Percentiles rank a stretch among this genome's conserved stretches.
Evolutionary conservation across 2,329 filamentous ascomycete genomes (phyloP).

Genomic region (Pestalotiopsis fici): DNA sequence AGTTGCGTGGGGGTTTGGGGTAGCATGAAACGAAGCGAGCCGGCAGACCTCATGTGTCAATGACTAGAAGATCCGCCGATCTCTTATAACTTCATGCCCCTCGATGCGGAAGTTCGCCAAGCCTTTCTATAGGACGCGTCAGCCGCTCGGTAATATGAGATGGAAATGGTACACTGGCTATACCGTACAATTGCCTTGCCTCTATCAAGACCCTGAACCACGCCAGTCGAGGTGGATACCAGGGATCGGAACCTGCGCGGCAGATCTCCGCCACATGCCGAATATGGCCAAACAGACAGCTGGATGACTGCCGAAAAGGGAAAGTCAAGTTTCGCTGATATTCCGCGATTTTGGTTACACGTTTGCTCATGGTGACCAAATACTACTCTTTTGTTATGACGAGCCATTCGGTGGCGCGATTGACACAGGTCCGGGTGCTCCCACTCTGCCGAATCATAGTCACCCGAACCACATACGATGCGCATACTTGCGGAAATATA

Average conservation of each 20-base stretch:
- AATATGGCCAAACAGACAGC: not conserved
- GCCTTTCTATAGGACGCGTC: not conserved
- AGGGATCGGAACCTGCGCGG: not conserved
- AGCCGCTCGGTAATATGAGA: not conserved
- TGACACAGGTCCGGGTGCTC: not conserved
- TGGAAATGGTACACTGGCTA: not conserved
- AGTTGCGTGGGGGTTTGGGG: not conserved
- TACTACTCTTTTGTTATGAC: not conserved
- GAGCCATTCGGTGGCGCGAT: not conserved
- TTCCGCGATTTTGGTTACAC: not conserved
- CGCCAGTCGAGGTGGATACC: not conserved
- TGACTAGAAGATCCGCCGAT: not conserved
- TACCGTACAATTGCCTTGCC: not conserved
- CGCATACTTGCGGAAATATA: not conserved
- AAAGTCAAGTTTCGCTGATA: not conserved
- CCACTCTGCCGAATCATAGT: not conserved
- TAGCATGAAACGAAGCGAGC: not conserved
- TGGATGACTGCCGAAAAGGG: not conserved
- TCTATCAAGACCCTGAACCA: not conserved
- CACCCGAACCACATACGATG: not conserved
- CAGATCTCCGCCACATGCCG: not conserved
- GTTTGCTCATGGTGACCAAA: not conserved
- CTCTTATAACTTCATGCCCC: not conserved
- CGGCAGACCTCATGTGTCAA: not conserved
- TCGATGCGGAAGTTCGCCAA: not conserved